Conservation (phyloP, 2,329 filamentous ascomycete species). For the Dothistroma septosporum region DNA sequence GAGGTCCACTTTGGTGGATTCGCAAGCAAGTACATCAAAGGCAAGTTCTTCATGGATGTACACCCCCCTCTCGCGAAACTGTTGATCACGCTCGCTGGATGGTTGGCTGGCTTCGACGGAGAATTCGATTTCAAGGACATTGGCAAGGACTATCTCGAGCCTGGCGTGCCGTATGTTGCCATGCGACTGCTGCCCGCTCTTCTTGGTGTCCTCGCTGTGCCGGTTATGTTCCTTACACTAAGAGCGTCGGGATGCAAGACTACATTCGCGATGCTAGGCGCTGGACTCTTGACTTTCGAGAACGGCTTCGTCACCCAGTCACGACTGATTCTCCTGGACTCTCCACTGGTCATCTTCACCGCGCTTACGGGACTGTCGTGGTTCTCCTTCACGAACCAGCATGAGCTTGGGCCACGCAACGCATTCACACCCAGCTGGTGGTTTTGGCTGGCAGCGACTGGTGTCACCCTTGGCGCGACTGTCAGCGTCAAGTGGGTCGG, state of each 20-base stretch:
- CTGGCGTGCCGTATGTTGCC: constrained; percentile 90
- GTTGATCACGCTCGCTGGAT: constrained; percentile 90
- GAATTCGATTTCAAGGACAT: constrained; percentile 99
- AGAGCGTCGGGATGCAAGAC: constrained; percentile 88
- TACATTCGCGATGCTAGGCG: constrained; percentile 75
- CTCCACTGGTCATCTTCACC: constrained; percentile 87
- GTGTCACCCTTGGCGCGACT: constrained; percentile 82
- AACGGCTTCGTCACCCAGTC: constrained; percentile 95
- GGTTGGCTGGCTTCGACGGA: constrained; percentile 90
- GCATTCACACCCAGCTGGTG: constrained; percentile 91
- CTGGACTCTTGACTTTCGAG: constrained; percentile 87
- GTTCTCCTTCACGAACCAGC: constrained; percentile 91
- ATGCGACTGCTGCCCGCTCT: constrained; percentile 94
- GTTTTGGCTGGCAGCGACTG: constrained; percentile 91
- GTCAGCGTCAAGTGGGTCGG: constrained; percentile 98
- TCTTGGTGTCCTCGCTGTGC: constrained; percentile 81
- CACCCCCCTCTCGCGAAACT: constrained; percentile 96
- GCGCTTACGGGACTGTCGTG: constrained; percentile 87
- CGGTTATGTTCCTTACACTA: constrained; percentile 89
- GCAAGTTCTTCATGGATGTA: constrained; percentile 99
- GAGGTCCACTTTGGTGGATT: constrained; percentile 99
- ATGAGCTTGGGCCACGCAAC: constrained; percentile 83
- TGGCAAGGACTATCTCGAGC: constrained; percentile 96
- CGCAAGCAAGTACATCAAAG: constrained; percentile 98
- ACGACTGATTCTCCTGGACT: constrained; percentile 91